Evolutionary conservation across 2,329 filamentous ascomycete species (phyloP).

Genomic region (Zalaria sp.): DNA sequence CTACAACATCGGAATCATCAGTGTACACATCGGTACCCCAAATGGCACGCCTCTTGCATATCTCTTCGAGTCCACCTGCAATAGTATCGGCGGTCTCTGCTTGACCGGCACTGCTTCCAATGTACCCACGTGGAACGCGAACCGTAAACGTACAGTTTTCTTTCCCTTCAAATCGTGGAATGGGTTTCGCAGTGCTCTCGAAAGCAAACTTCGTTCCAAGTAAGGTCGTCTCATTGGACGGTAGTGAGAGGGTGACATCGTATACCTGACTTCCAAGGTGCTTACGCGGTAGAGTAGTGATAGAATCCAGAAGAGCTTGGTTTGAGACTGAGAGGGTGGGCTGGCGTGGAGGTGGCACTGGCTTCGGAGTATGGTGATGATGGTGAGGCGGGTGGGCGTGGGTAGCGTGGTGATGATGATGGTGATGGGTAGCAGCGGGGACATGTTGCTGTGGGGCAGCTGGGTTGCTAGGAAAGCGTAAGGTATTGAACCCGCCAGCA

Average conservation of each 20-base stretch:
- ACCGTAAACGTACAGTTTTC: conserved; percentile 87
- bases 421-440: conserved; percentile 23
- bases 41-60: conserved; percentile 63
- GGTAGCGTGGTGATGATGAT: conserved; percentile 25
- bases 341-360: conserved; percentile 34
- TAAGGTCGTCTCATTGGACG: conserved; percentile 19
- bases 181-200: conserved; percentile 48
- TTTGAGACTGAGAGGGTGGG: conserved; percentile 54
- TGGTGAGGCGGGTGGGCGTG: conserved; percentile 23
- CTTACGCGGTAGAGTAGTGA: conserved; percentile 55
- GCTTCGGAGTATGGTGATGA: conserved; percentile 19
- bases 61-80: conserved; percentile 50
- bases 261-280: conserved; percentile 83
- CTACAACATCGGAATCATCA: conserved; percentile 87
- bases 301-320: conserved; percentile 55
- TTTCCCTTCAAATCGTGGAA: conserved; percentile 63
- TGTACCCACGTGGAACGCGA: conserved; percentile 67
- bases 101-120: conserved; percentile 29
- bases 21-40: conserved; percentile 95
- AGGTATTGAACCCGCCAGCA: conserved; percentile 15
- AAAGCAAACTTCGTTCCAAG: conserved; percentile 42
- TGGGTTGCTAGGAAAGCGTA: conserved; percentile 18
- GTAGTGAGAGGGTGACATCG: conserved; percentile 45
- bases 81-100: conserved; percentile 4
- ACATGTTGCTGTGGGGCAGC: conserved; percentile 12